A percentile compares a stretch with the other conserved stretches of the same genome.
These are phyloP conservation scores for Eimeria necatrix DNA, from an alignment of 169 alveolate genomes.

Conservation along the genomic window DNA sequence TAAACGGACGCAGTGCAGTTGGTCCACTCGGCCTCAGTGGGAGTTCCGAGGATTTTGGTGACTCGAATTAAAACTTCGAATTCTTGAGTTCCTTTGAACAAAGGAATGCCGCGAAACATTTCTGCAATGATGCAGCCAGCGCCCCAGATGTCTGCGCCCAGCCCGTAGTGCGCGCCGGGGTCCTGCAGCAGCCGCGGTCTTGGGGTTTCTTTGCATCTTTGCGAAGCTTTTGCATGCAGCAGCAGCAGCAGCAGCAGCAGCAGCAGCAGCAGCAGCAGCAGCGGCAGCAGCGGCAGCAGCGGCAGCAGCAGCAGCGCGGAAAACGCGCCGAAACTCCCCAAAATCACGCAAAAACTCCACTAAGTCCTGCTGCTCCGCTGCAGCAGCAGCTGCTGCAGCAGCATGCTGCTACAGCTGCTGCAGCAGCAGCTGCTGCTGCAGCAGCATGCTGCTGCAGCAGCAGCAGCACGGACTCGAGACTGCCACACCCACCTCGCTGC, in stretches of 20 bases:
- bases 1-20: slow-evolving; percentile 86
- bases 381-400: not conserved
- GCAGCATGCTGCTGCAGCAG: not conserved
- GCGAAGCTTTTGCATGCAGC: too few relatives aligned
- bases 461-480: not conserved
- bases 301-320: not conserved
- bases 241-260: slow-evolving; percentile 6
- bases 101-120: slow-evolving; percentile 91
- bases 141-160: slow-evolving; percentile 93
- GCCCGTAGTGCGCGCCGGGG: slow-evolving; percentile 86
- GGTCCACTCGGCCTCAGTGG: slow-evolving; percentile 91
- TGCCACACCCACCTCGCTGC: slow-evolving; percentile 7
- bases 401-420: too few relatives aligned
- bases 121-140: slow-evolving; percentile 95
- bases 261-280: slow-evolving; percentile 6
- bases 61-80: slow-evolving; percentile 90
- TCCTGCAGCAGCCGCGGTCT: not conserved
- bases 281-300: not conserved
- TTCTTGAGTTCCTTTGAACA: slow-evolving; percentile 93
- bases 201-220: not conserved
- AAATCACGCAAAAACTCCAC: not conserved
- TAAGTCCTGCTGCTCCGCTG: not conserved
- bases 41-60: slow-evolving; percentile 90
- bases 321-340: not conserved
- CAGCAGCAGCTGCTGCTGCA: too few relatives aligned